Base-by-base conservation (phyloP, 345 rosid genomes). In the Geranium rotundifolium region DNA sequence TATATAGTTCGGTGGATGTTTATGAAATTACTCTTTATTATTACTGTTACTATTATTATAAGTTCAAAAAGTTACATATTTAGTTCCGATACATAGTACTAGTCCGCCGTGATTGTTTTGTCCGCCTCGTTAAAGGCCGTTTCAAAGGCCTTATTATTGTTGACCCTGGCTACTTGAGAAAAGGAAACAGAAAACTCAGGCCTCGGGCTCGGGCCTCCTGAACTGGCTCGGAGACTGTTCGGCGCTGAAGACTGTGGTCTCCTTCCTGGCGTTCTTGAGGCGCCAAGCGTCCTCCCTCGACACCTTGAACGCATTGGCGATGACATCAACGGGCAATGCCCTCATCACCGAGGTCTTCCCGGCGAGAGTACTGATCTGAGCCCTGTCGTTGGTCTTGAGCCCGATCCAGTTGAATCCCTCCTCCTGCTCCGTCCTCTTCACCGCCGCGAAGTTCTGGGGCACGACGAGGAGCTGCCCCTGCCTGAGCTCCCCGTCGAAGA, bases 401-500 rank as follows among this genome's bases (percentile, higher is more conserved):
- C 84, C 41, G 14, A 87, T 59, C 82, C 87, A 85, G 29, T 89
- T 90, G 57, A 85, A 85, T 59, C 77, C 82, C 2, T 80, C 79
- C 16, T 65, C 67, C 37, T 81, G 37, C 37, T 31, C 80, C 0
- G 89, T 82, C 17, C 66, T 70, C 65, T 77, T 81, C 65, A 67
- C 73, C 54, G 80, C 83, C 8, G 77, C 91, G 49, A 72, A 87
- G 71, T 85, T 84, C 54, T 85, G 91, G 0, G 95, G 97, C 64
- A 87, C 79, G 12, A 76, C 68, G 65, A 92, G 37, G 13, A 87
- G 23, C 66, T 86, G 86, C 4, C 96, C 93, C 67, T 80, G 66
- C 6, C 68, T 60, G 14, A 89, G 50, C 37, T 68, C 69, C 6
- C 80, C 85, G 29, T 84, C 76, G 72, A 80, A 89, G 67, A 89